Base-by-base conservation (phyloP, 208 protist species). In the Trichomonas tenax region DNA sequence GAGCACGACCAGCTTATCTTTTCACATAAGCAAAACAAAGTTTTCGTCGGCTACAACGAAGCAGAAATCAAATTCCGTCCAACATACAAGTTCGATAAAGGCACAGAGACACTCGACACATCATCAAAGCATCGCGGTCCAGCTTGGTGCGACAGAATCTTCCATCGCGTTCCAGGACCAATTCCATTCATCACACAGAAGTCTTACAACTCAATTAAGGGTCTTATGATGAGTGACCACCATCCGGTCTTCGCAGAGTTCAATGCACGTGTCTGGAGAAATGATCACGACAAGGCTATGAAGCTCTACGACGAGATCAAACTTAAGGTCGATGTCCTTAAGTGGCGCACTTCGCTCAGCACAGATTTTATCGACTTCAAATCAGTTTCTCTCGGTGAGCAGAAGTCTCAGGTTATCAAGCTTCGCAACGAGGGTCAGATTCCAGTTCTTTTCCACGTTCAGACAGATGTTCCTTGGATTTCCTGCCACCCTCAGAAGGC, bases 1-100 rank as follows among this genome's bases (percentile, higher is more conserved):
- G 21, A 72, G 58, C 58, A 72, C 1, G 86, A 93, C 44, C 86
- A 93, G 38, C 44, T 93, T 38, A 23, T 48, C 38, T 1, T 38
- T 3, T 36, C 86, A 0, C 86, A 93, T 17, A 51, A 48, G 17
- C 14, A 23, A 10, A 44, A 51, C 15, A 38, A 23, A n/a, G 88
- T 96, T n/a, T 97, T 97, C 40, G n/a, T n/a, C 8, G 72, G 46
- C 0, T 97, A 96, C 49, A 10, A 38, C 3, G 97, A 97, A 96
- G 96, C 81, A 23, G 41, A 63, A 23, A 84, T 97, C 36, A 34
- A 31, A 38, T 97, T 97, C 45, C 49, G 44, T 17, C 97, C 97
- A 3, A 96, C 97, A 63, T 97, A 97, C 86, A 97, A 97, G 89
- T 97, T 95, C 63, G 97, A 97, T 63, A 95, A 95, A 41, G 96